Conservation (phyloP, 306 rosid genomes). For the Hippophae gyantsensis region DNA sequence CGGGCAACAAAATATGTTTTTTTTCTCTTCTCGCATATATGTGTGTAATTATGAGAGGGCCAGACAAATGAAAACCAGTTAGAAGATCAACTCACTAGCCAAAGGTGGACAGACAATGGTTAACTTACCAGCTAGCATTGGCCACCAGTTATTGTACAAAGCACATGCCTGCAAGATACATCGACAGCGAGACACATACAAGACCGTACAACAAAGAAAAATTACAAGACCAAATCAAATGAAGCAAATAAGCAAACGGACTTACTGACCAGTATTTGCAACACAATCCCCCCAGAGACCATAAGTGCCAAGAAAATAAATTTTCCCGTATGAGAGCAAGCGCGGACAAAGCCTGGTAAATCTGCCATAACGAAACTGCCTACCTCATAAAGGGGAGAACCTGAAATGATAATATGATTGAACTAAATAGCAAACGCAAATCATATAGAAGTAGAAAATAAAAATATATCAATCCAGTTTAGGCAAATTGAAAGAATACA, state of each 20-base stretch:
- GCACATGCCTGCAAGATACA: slow-evolving; percentile 76
- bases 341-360: slow-evolving; percentile 52
- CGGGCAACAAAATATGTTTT: too few relatives aligned
- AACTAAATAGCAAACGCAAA: slow-evolving; percentile 3
- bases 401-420: slow-evolving; percentile 27
- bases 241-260: slow-evolving; percentile 8
- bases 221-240: background rate
- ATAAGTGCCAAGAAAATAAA: slow-evolving; percentile 68
- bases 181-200: slow-evolving; percentile 10
- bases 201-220: background rate
- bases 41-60: background rate
- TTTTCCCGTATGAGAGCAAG: slow-evolving; percentile 63
- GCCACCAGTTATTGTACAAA: slow-evolving; percentile 94
- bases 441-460: slow-evolving; percentile 1
- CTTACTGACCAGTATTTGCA: slow-evolving; percentile 80
- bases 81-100: background rate
- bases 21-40: too few relatives aligned
- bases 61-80: background rate
- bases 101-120: background rate
- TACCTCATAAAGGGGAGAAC: slow-evolving; percentile 18
- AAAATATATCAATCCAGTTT: background rate
- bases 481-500: background rate
- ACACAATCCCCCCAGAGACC: slow-evolving; percentile 75
- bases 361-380: slow-evolving; percentile 59
- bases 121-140: slow-evolving; percentile 77